Evolutionary conservation across 73 alveolate species (phyloP).

Genomic region (Urostyla sp.): DNA sequence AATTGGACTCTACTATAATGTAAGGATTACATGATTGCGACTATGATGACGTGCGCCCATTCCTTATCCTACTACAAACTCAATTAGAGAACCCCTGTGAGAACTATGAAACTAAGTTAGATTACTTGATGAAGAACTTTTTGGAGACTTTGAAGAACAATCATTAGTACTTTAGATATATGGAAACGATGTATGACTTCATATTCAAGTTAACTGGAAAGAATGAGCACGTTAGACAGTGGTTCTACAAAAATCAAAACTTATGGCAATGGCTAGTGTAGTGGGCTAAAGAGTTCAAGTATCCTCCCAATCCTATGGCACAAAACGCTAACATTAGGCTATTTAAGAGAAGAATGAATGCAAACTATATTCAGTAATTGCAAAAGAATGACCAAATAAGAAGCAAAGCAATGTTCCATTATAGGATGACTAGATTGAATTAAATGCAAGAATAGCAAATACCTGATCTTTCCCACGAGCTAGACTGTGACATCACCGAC

Average conservation of each 20-base stretch:
- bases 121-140: conserved; percentile 11
- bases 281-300: conserved; percentile 35
- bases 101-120: conserved; percentile 27
- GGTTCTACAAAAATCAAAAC: conserved; percentile 32
- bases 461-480: conserved; percentile 24
- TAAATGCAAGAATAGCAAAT: not conserved
- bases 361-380: not conserved
- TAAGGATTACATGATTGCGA: conserved; percentile 55
- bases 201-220: conserved; percentile 54
- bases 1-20: conserved; percentile 7
- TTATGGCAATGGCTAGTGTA: conserved; percentile 49
- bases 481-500: conserved; percentile 40
- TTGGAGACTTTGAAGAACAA: conserved; percentile 47
- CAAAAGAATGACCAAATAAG: not conserved
- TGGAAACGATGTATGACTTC: conserved; percentile 54
- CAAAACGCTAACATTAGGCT: not conserved
- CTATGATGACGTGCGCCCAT: conserved; percentile 56
- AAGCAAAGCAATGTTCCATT: not conserved
- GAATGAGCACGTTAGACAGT: conserved; percentile 41
- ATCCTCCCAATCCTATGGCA: not conserved
- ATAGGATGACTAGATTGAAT: conserved; percentile 9
- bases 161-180: conserved; percentile 47
- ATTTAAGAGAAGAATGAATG: conserved; percentile 6
- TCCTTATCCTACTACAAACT: conserved; percentile 28
- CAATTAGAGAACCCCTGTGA: conserved; percentile 26